Base-by-base conservation (phyloP, 2,329 filamentous ascomycete genomes). In the Albophoma yamanashiensis region DNA sequence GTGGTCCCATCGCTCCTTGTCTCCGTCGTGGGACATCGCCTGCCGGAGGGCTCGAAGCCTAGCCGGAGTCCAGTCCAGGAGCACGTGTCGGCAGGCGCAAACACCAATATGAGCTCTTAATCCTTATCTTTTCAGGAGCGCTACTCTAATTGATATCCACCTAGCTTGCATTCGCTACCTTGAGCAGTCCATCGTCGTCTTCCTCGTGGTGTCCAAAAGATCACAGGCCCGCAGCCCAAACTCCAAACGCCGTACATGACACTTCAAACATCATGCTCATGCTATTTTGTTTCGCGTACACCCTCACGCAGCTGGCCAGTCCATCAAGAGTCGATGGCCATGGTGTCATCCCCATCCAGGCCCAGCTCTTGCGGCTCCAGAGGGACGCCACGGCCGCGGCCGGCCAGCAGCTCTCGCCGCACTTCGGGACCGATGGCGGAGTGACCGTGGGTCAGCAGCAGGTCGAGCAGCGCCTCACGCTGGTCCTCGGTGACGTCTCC, bases 401-500 rank as follows among this genome's bases (percentile, higher is more conserved):
- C 94, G 34, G 91, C 92, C 56, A 97, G 75, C 69, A 99, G 72
- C 73, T 99, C 93, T 68, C 92, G 85, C 66, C 94, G 81, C 34
- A 97, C 90, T 72, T 97, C 94, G 0, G 94, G 92, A 0, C 91
- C 92, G 64, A 99, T 97, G 62, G 88, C 84, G 62, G 87, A 86
- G 75, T 99, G 94, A 0, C 92, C 92, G 62, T 93, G 86, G 4
- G 86, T 87, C 52, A 96, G 79, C 22, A 99, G 78, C 62, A 99
- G 75, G 75, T 99, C 94, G 7, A 99, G 78, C 57, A 99, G 76
- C 0, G 92, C 90, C 75, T 99, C 93, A 67, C 92, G 82, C 78
- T 96, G 92, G 66, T 97, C 92, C 73, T 97, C 92, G 1, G 92
- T 96, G 67, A 97, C 93, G 73, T 97, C 93, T 66, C 97, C 95